Conservation (phyloP, 108 stramenopile species). For the Epithemia pelagica region DNA sequence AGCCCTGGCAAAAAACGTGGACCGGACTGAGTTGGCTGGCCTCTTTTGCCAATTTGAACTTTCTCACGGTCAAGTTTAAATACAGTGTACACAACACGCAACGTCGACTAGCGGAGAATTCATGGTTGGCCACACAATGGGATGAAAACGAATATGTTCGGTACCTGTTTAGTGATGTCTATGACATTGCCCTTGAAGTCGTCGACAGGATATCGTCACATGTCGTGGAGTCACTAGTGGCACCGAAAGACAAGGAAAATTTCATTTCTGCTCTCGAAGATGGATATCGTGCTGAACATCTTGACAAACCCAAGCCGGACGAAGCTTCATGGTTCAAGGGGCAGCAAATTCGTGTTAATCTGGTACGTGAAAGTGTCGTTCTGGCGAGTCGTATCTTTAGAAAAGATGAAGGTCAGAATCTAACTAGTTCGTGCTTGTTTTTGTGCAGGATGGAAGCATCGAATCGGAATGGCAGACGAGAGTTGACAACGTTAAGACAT, state of each 20-base stretch:
- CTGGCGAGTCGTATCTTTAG: no score
- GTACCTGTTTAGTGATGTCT: neutral
- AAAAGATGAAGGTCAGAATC: no score
- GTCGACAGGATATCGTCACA: neutral
- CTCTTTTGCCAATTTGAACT: slow-evolving; percentile 42
- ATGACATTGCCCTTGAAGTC: neutral
- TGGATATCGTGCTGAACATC: neutral
- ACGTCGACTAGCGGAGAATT: neutral
- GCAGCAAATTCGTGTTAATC: slow-evolving; percentile 4
- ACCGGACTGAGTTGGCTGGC: slow-evolving; percentile 40
- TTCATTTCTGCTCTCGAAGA: neutral
- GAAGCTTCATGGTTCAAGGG: slow-evolving; percentile 8
- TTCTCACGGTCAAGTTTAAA: neutral
- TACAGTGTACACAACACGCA: neutral
- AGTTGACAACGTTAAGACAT: neutral
- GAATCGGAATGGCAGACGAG: neutral
- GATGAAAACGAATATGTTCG: neutral
- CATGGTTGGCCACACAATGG: neutral
- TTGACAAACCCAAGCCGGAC: neutral
- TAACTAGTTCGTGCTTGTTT: neutral
- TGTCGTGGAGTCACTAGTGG: neutral
- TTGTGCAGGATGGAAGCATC: neutral
- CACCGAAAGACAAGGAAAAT: neutral
- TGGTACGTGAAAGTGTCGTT: neutral
- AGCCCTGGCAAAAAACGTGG: slow-evolving; percentile 30